Conservation (phyloP, 169 alveolate species). For the Besnoitia besnoiti region DNA sequence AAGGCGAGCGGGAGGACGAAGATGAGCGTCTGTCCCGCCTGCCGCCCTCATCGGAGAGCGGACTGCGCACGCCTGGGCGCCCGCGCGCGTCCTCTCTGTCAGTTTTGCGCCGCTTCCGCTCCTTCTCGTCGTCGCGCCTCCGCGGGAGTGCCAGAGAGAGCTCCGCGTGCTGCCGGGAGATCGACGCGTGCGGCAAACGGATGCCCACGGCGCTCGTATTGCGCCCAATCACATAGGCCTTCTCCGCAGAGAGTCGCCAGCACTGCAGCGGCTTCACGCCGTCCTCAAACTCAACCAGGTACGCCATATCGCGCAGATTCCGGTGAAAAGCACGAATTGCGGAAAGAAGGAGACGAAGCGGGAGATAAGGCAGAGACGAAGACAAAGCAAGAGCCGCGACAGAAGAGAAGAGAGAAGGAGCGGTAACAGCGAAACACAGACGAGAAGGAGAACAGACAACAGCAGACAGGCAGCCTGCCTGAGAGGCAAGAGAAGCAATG, state of each 20-base stretch:
- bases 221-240: constrained; percentile 16
- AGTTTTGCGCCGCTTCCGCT: not conserved
- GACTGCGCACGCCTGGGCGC: not conserved
- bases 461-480: too few relatives aligned
- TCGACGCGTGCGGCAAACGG: constrained; percentile 30
- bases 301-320: not conserved
- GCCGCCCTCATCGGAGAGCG: not conserved
- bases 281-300: constrained; percentile 17
- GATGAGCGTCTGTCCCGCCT: too few relatives aligned
- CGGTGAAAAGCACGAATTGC: not conserved
- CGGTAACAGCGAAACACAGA: not conserved
- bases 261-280: not conserved
- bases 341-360: not conserved
- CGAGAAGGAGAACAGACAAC: not conserved
- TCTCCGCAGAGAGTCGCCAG: constrained; percentile 5
- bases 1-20: not conserved
- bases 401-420: not conserved
- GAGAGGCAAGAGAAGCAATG: not conserved
- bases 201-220: constrained; percentile 30
- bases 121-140: not conserved
- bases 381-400: not conserved
- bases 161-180: constrained; percentile 3
- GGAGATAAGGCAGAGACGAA: too few relatives aligned
- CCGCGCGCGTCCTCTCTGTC: not conserved
- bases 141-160: not conserved